Percentiles rank a stretch among this genome's conserved stretches.
phyloP scores from a whole-genome alignment of 2,329 filamentous ascomycete species.

The Fusarium sp. region DNA sequence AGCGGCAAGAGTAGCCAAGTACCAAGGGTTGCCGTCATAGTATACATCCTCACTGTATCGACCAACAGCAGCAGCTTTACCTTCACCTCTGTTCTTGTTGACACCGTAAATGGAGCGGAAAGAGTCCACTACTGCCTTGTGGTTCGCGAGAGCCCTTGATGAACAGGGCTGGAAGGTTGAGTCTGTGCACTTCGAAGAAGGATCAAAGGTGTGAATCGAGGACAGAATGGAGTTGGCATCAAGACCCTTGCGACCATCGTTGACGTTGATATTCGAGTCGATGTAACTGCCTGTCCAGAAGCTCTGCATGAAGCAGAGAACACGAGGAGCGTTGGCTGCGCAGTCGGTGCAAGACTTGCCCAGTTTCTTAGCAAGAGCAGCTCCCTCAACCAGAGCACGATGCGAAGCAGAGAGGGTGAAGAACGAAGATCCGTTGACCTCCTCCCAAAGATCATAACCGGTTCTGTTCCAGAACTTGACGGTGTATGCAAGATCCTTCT shows the following conservation, averaged over 20 bases:
- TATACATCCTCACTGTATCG: slow-evolving; percentile 75
- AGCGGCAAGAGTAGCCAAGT: slow-evolving; percentile 74
- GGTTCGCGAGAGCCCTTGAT: slow-evolving; percentile 70
- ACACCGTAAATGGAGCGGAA: slow-evolving; percentile 73
- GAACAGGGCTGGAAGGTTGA: slow-evolving; percentile 79
- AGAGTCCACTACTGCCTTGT: slow-evolving; percentile 75
- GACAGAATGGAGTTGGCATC: slow-evolving; percentile 73
- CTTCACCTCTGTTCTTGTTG: slow-evolving; percentile 68
- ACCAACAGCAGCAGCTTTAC: slow-evolving; percentile 66
- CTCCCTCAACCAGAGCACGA: slow-evolving; percentile 68
- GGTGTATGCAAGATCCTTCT: slow-evolving; percentile 77
- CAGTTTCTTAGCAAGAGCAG: slow-evolving; percentile 68
- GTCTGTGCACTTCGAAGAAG: slow-evolving; percentile 67
- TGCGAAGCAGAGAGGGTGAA: slow-evolving; percentile 76
- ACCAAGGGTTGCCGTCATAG: slow-evolving; percentile 80
- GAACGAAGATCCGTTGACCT: slow-evolving; percentile 77
- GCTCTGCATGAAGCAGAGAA: slow-evolving; percentile 74
- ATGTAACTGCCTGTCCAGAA: slow-evolving; percentile 74
- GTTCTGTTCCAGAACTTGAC: slow-evolving; percentile 71
- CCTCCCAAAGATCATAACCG: slow-evolving; percentile 81
- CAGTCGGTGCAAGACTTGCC: slow-evolving; percentile 67
- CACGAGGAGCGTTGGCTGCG: slow-evolving; percentile 68
- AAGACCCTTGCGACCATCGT: slow-evolving; percentile 67
- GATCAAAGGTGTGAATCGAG: slow-evolving; percentile 73
- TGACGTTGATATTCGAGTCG: slow-evolving; percentile 70